Evolutionary conservation across 2,329 filamentous ascomycete genomes (phyloP).

Genomic region (Mycosphaerelloides madeirae): DNA sequence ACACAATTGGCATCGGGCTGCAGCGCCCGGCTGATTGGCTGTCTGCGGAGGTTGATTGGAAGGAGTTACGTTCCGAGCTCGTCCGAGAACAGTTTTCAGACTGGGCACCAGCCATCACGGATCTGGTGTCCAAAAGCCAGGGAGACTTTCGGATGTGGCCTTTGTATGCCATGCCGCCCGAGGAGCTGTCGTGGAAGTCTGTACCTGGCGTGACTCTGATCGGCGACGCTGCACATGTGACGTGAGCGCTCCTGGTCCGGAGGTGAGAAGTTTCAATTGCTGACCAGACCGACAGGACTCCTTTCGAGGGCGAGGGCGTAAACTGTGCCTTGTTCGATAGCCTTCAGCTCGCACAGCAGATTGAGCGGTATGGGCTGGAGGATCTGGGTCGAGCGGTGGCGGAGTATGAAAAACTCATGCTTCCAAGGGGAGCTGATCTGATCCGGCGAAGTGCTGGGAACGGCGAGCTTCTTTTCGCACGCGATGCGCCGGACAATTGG

Average conservation of each 20-base stretch:
- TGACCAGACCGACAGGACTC: constrained; percentile 30
- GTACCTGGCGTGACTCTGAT: constrained; percentile 50
- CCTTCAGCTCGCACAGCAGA: constrained; percentile 44
- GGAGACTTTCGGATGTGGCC: constrained; percentile 39
- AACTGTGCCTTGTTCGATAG: constrained; percentile 56
- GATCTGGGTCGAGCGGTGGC: constrained; percentile 23
- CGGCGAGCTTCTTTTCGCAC: neutral
- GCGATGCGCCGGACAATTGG: neutral
- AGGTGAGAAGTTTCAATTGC: neutral
- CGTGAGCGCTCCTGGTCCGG: constrained; percentile 31
- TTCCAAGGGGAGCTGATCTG: constrained; percentile 21
- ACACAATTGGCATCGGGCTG: constrained; percentile 17
- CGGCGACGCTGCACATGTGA: constrained; percentile 58
- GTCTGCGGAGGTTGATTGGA: constrained; percentile 28
- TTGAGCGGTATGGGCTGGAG: constrained; percentile 31
- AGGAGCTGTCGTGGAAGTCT: constrained; percentile 44
- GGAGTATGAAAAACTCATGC: constrained; percentile 32
- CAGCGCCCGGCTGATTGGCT: constrained; percentile 19
- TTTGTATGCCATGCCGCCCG: constrained; percentile 52
- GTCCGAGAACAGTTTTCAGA: constrained; percentile 38
- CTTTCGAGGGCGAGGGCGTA: constrained; percentile 54
- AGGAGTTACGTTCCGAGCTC: constrained; percentile 35
- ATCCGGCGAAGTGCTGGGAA: constrained; percentile 4
- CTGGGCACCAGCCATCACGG: constrained; percentile 42
- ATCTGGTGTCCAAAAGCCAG: constrained; percentile 40